Evolutionary conservation across 2,329 filamentous ascomycete genomes (phyloP).

Genomic region (Phialemoniopsis sp.): DNA sequence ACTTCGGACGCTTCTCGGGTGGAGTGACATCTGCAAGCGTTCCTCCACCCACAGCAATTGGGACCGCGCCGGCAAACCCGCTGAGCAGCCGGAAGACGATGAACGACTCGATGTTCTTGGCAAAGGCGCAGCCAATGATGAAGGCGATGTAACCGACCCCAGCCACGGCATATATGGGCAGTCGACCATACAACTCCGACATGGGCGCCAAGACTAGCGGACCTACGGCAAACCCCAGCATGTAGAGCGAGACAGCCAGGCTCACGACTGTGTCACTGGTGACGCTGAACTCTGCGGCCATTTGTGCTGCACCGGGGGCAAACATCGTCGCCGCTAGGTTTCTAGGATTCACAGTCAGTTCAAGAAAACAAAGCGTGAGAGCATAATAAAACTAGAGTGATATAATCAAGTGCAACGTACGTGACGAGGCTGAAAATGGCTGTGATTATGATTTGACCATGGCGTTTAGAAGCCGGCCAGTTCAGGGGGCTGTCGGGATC

Average conservation of each 20-base stretch:
- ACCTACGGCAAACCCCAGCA: slow-evolving; percentile 59
- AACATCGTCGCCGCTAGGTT: slow-evolving; percentile 45
- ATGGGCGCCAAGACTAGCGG: slow-evolving; percentile 56
- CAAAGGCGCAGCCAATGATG: slow-evolving; percentile 43
- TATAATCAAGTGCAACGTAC: too few relatives aligned
- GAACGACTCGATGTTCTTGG: slow-evolving; percentile 40
- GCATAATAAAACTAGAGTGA: too few relatives aligned
- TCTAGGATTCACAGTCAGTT: background rate
- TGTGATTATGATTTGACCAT: background rate
- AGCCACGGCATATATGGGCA: slow-evolving; percentile 36
- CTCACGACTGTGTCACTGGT: slow-evolving; percentile 47
- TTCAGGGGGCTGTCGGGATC: slow-evolving; percentile 7
- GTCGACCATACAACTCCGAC: slow-evolving; percentile 55
- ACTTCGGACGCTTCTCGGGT: background rate
- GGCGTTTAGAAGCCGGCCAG: slow-evolving; percentile 5
- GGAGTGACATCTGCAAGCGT: slow-evolving; percentile 6
- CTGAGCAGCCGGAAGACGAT: slow-evolving; percentile 13
- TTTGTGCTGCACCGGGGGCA: slow-evolving; percentile 59
- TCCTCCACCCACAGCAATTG: slow-evolving; percentile 11
- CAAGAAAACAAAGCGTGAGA: too few relatives aligned
- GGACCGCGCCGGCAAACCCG: slow-evolving; percentile 11
- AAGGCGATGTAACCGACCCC: slow-evolving; percentile 38
- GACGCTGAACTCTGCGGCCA: slow-evolving; percentile 58
- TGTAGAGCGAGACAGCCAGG: slow-evolving; percentile 65
- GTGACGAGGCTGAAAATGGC: slow-evolving; percentile 4